A percentile compares a stretch with the other conserved stretches of the same genome.
Evolutionary conservation across 1,284 basidiomycete species (phyloP).

Genomic region (Mrakiaceae sp.): DNA sequence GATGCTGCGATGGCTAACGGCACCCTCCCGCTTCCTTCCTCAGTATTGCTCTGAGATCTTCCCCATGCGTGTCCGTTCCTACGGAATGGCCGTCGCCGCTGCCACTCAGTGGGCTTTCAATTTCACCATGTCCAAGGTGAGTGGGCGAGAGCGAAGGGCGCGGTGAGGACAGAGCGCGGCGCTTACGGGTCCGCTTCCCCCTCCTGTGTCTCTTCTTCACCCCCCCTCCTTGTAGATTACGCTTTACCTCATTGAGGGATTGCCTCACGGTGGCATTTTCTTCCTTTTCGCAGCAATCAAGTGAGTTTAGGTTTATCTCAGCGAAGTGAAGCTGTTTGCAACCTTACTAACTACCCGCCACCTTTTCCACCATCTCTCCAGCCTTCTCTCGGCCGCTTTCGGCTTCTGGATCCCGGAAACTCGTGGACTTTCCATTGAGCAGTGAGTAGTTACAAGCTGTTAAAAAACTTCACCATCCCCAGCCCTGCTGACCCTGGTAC

Average conservation of each 20-base stretch:
- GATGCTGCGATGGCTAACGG: neutral
- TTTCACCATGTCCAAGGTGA: slow-evolving; percentile 1
- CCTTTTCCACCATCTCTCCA: neutral
- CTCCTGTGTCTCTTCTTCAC: neutral
- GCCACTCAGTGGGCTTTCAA: slow-evolving; percentile 17
- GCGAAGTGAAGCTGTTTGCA: neutral
- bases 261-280: slow-evolving; percentile 5
- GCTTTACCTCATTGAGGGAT: slow-evolving; percentile 6
- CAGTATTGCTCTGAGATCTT: slow-evolving; percentile 53
- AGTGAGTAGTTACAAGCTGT: neutral
- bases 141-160: too few relatives aligned
- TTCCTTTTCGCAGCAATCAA: neutral
- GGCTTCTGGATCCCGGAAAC: slow-evolving; percentile 16
- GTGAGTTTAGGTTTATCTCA: neutral
- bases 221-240: neutral
- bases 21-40: neutral
- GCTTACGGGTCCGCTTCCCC: neutral
- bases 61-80: slow-evolving; percentile 65
- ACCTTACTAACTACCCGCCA: neutral
- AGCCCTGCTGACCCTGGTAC: too few relatives aligned
- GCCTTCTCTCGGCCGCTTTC: slow-evolving; percentile 13
- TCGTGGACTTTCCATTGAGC: slow-evolving; percentile 2
- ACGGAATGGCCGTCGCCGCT: slow-evolving; percentile 37
- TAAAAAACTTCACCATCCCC: too few relatives aligned
- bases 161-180: neutral